A percentile compares a stretch with the other conserved stretches of the same genome.
phyloP scores from a whole-genome alignment of 139 green algal species.

The Dunaliella sp. region DNA sequence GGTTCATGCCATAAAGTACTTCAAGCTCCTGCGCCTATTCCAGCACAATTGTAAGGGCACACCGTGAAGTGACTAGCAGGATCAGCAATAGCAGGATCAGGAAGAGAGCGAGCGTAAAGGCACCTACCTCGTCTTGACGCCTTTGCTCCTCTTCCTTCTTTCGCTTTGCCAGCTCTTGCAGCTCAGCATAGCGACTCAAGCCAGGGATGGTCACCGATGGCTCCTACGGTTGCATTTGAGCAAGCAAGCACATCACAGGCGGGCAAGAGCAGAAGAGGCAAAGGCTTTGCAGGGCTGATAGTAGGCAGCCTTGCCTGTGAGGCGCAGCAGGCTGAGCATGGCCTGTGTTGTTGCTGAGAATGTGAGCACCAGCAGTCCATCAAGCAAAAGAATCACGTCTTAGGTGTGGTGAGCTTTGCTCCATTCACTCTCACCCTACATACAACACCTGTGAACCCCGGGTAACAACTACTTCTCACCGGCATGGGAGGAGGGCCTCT shows the following conservation, averaged over 20 bases:
- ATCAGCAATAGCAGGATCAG: background rate
- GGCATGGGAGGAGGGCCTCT: background rate
- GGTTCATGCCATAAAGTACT: no score
- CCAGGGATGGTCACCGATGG: slow-evolving; percentile 11
- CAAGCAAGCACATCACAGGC: no score
- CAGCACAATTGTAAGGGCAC: background rate
- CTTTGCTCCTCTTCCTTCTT: slow-evolving; percentile 30
- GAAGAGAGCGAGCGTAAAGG: background rate
- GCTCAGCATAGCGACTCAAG: slow-evolving; percentile 23
- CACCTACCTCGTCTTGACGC: slow-evolving; percentile 35
- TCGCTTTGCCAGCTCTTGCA: slow-evolving; percentile 33
- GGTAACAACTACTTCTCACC: background rate
- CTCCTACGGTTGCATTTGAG: no score
- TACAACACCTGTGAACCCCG: background rate
- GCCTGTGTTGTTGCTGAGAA: background rate
- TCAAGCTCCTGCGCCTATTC: background rate
- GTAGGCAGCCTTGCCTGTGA: no score
- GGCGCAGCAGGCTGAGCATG: background rate
- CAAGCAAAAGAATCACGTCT: background rate
- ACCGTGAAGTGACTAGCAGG: background rate
- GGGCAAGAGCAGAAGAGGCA: no score
- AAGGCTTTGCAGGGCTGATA: no score
- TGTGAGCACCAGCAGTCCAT: background rate
- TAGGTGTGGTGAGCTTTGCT: background rate
- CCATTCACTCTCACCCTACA: background rate